A percentile compares a stretch with the other conserved stretches of the same genome.
These are phyloP conservation scores for Astrephomene gubernaculifera DNA, from an alignment of 139 green algal genomes.

Conservation along the genomic window DNA sequence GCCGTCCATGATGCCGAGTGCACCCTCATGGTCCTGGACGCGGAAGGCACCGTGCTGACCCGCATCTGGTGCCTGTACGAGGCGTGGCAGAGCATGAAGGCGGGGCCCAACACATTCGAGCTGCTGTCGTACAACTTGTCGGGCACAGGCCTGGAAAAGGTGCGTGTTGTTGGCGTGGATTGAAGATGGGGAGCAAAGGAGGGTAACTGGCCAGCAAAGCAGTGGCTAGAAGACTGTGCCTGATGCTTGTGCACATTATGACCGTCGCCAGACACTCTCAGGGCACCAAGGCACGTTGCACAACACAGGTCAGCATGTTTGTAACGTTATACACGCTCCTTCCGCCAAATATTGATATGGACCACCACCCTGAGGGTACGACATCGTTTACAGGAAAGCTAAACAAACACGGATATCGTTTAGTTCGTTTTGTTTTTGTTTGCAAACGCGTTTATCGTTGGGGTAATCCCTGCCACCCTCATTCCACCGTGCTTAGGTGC, in stretches of 20 bases:
- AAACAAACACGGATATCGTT: no score
- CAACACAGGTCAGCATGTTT: no score
- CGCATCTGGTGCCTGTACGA: conserved; percentile 41
- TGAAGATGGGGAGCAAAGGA: neutral
- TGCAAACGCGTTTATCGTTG: no score
- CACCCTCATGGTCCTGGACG: conserved; percentile 34
- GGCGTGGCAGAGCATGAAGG: neutral
- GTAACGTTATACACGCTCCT: no score
- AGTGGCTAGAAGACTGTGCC: neutral
- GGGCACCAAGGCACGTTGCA: no score
- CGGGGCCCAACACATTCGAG: neutral
- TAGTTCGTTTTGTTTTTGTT: neutral
- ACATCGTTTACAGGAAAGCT: no score
- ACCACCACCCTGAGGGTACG: no score
- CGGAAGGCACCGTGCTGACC: neutral
- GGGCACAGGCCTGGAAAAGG: neutral
- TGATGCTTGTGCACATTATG: neutral
- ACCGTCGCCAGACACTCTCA: neutral
- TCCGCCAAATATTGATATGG: no score
- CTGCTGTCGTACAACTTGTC: neutral
- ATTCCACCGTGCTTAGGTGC: neutral
- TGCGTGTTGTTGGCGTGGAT: neutral
- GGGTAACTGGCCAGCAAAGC: neutral
- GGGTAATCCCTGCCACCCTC: neutral
- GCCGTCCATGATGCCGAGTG: neutral